phyloP scores from a whole-genome alignment of 208 protist genomes.

The Angomonas deanei region DNA sequence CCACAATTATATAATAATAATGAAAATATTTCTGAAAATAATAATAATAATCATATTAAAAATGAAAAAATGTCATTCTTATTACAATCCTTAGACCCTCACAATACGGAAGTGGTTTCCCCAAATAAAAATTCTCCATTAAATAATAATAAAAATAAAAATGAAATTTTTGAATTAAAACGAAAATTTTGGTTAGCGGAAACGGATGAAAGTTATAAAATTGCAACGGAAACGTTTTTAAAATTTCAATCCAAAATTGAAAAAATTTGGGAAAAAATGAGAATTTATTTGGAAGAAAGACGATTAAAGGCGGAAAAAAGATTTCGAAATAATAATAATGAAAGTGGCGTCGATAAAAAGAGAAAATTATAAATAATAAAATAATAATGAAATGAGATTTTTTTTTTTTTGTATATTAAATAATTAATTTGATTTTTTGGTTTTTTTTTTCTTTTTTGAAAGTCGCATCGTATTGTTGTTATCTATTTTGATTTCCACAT shows the following conservation, averaged over 20 bases:
- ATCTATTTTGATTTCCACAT: background rate
- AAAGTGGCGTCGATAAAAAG: background rate
- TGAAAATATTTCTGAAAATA: no score
- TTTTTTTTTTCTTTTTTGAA: constrained; percentile 6
- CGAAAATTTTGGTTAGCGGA: constrained; percentile 63
- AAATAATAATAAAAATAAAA: no score
- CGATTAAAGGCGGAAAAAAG: background rate
- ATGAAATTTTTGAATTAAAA: constrained; percentile 10
- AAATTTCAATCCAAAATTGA: constrained; percentile 27
- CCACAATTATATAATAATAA: background rate
- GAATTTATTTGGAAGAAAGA: background rate
- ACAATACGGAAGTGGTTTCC: background rate
- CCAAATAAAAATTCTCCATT: no score
- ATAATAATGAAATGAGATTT: background rate
- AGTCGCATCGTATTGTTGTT: no score
- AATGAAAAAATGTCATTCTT: background rate
- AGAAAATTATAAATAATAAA: background rate
- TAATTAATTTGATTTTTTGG: background rate
- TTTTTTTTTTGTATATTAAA: background rate
- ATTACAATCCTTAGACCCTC: background rate
- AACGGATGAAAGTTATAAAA: constrained; percentile 41
- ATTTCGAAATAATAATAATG: background rate
- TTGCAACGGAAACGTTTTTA: constrained; percentile 40
- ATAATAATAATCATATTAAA: no score
- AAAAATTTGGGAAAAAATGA: constrained; percentile 21